Percentiles rank a stretch among this genome's conserved stretches.
Conservation (phyloP, 176 grass and related monocot species). For the Areca catechu region DNA sequence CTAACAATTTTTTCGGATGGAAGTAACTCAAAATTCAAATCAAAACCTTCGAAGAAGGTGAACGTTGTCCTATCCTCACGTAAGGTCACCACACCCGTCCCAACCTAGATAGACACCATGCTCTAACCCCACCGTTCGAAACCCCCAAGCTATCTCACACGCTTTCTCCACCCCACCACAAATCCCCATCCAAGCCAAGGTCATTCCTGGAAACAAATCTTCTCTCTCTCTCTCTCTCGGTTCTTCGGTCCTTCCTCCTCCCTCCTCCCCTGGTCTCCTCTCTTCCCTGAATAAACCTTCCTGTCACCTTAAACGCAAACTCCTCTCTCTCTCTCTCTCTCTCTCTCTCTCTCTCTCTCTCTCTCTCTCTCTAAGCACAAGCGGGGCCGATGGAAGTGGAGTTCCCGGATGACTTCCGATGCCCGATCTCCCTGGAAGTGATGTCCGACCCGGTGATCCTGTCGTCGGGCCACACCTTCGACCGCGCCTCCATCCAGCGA, state of each 20-base stretch:
- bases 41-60: no score
- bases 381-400: constrained; percentile 14
- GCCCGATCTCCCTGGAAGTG: constrained; percentile 86
- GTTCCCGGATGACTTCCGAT: constrained; percentile 52
- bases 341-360: constrained; percentile 9
- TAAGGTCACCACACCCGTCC: neutral
- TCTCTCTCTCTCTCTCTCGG: no score
- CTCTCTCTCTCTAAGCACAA: neutral
- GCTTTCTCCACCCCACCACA: constrained; percentile 9
- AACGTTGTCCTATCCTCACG: neutral
- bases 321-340: constrained; percentile 9
- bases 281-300: no score
- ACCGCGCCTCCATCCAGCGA: constrained; percentile 75
- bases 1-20: no score
- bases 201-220: no score
- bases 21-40: no score
- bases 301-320: neutral
- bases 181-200: neutral
- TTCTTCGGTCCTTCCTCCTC: no score
- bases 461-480: constrained; percentile 62
- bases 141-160: constrained; percentile 14
- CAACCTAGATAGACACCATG: no score
- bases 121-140: neutral
- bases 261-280: no score
- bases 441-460: constrained; percentile 71